These are phyloP conservation scores for Malassezia slooffiae DNA, from an alignment of 1,284 basidiomycete genomes.

Conservation along the genomic window DNA sequence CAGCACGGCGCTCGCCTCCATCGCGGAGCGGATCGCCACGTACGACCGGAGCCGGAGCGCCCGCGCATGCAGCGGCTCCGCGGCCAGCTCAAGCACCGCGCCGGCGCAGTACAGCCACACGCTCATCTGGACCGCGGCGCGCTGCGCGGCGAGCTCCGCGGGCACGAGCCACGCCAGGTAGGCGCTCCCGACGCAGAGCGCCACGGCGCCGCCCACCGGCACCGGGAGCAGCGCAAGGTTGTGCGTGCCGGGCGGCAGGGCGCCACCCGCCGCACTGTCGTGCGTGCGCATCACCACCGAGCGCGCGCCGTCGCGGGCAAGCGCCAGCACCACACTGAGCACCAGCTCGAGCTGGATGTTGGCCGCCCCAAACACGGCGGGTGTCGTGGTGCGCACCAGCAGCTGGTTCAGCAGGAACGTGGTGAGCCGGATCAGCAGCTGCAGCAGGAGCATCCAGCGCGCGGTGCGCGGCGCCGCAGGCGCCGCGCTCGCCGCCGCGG, in stretches of 20 bases:
- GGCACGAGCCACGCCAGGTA: slow-evolving; percentile 27
- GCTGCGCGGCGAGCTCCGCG: slow-evolving; percentile 12
- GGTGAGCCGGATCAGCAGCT: slow-evolving; percentile 67
- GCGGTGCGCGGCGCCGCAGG: slow-evolving; percentile 47
- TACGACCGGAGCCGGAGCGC: slow-evolving; percentile 21
- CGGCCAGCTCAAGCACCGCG: slow-evolving; percentile 29
- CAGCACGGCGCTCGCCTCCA: slow-evolving; percentile 31
- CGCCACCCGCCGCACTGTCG: neutral
- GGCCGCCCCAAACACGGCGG: slow-evolving; percentile 73
- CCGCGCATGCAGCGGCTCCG: slow-evolving; percentile 36
- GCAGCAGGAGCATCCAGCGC: slow-evolving; percentile 71
- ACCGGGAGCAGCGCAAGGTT: slow-evolving; percentile 37
- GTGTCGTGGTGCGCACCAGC: slow-evolving; percentile 70
- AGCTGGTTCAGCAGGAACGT: slow-evolving; percentile 82
- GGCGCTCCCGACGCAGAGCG: slow-evolving; percentile 10
- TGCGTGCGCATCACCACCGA: slow-evolving; percentile 21
- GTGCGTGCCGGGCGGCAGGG: slow-evolving; percentile 16
- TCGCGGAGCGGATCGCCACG: slow-evolving; percentile 26
- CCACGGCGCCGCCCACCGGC: slow-evolving; percentile 21
- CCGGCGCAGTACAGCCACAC: slow-evolving; percentile 32
- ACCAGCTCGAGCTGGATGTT: slow-evolving; percentile 76
- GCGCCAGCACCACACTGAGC: slow-evolving; percentile 76
- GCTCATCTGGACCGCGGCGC: slow-evolving; percentile 20
- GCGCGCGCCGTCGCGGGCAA: slow-evolving; percentile 73
- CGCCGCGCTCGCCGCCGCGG: too few relatives aligned